Evolutionary conservation across 2,329 filamentous ascomycete species (phyloP).

Genomic region (Fusarium tjaetaba): DNA sequence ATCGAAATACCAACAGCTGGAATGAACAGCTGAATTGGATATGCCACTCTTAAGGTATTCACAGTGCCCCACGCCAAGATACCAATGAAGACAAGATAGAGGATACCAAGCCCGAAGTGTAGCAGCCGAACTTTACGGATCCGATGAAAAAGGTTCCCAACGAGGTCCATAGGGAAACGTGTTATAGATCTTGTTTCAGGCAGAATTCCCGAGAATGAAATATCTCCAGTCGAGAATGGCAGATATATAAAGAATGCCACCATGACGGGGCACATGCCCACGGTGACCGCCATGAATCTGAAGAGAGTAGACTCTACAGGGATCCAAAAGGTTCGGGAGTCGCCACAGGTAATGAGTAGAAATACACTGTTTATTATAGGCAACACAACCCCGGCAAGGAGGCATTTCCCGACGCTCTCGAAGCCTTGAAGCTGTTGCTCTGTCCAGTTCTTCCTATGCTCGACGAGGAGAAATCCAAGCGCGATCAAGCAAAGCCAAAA

Average conservation of each 20-base stretch:
- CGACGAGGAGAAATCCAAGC: background rate
- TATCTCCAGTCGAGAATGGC: accelerated
- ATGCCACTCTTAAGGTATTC: accelerated
- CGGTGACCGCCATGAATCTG: background rate
- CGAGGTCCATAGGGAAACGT: accelerated
- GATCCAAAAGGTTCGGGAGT: background rate
- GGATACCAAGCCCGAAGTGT: background rate
- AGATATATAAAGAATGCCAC: background rate
- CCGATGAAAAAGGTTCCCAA: accelerated
- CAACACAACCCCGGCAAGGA: accelerated
- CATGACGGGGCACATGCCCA: accelerated
- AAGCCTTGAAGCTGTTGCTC: background rate
- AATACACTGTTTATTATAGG: accelerated
- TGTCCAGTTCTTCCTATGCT: background rate
- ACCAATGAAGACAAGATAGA: background rate
- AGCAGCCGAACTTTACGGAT: background rate
- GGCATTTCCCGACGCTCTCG: background rate
- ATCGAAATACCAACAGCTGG: background rate
- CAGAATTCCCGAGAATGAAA: background rate
- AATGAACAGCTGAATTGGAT: background rate
- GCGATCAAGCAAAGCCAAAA: background rate
- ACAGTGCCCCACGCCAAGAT: accelerated
- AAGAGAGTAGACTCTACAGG: background rate
- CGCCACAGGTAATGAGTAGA: background rate
- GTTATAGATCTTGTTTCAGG: background rate